These are phyloP conservation scores for Hygrophila difformis DNA, from an alignment of 257 asterid genomes.

Conservation along the genomic window DNA sequence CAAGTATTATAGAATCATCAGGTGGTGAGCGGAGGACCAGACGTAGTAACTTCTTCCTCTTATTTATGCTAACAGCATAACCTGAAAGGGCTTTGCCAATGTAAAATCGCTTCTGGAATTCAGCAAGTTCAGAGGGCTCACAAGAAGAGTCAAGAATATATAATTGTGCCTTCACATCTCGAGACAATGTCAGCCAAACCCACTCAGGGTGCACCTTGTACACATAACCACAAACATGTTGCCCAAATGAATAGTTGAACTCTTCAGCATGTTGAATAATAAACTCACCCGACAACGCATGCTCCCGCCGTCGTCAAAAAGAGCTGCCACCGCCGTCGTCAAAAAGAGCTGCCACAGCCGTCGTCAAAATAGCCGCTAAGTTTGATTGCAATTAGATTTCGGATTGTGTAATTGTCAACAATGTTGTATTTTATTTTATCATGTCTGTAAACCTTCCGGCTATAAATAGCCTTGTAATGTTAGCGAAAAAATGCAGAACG, in stretches of 20 bases:
- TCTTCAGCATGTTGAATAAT: too few relatives aligned
- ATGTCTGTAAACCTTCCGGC: too few relatives aligned
- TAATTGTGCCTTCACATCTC: conserved; percentile 60
- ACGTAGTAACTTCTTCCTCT: conserved; percentile 74
- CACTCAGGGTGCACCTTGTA: conserved; percentile 75
- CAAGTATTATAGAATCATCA: conserved; percentile 15
- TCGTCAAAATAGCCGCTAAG: too few relatives aligned
- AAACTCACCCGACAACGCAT: too few relatives aligned
- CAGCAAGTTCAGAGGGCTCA: conserved; percentile 68
- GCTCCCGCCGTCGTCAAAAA: too few relatives aligned
- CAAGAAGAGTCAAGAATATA: conserved; percentile 68
- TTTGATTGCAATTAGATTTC: too few relatives aligned
- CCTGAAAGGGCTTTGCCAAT: conserved; percentile 68
- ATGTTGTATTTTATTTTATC: too few relatives aligned
- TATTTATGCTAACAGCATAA: conserved; percentile 37
- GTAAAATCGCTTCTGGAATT: conserved; percentile 57
- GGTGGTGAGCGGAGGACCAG: conserved; percentile 37
- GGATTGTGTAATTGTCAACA: too few relatives aligned
- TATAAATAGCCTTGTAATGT: too few relatives aligned
- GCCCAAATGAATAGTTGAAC: conserved; percentile 53
- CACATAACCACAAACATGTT: conserved; percentile 64
- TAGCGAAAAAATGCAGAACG: too few relatives aligned
- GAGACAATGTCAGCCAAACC: conserved; percentile 72
- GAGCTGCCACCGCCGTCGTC: too few relatives aligned
- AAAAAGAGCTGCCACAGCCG: too few relatives aligned